Evolutionary conservation across 164 flowering plant genomes (phyloP), one percentile per base, ranked within the genome.

Genomic region (Magnolia officinalis): DNA sequence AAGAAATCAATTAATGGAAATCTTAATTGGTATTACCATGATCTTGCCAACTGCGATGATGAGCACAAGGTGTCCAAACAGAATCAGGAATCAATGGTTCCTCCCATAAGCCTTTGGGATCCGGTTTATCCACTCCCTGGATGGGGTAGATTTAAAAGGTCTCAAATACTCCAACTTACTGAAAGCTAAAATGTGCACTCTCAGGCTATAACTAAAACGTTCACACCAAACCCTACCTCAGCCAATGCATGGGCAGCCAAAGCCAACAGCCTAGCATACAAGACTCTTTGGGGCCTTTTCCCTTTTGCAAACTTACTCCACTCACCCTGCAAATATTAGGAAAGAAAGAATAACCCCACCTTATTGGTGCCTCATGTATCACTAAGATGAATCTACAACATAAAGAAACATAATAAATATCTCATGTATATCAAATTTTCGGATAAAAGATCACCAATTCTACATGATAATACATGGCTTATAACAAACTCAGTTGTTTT

Each of bases 241-340:
- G 97, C 98, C 82, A 96, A 84, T 64, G 93, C 93, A 88, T 94
- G 99, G n/a, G 97, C 94, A 79, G 99, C 98, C 88, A 91, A 82
- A 67, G 89, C 89, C 89, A 94, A 81, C 87, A 96, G 81, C 84
- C 98, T 87, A 31, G 83, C 86, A 82, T 86, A 89, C 61, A 79
- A 72, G 21, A 88, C 84, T 77, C 88, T 89, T 64, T 83, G 89
- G 1, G 85, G 82, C 81, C 77, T 87, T 74, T 85, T 89, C 71
- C 85, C 87, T 81, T 84, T 91, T 13, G 81, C 81, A 76, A 81
- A 45, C 82, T 87, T 89, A 70, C 78, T 86, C 86, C 81, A 80
- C 72, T 87, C 87, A 69, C 82, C 90, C 97, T 96, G 82, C 80
- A 74, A 74, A 66, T 16, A 81, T 73, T 14, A 45, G 20, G 70